Conservation (phyloP, 768 basidiomycete species). For the Lactarius tabidus region DNA sequence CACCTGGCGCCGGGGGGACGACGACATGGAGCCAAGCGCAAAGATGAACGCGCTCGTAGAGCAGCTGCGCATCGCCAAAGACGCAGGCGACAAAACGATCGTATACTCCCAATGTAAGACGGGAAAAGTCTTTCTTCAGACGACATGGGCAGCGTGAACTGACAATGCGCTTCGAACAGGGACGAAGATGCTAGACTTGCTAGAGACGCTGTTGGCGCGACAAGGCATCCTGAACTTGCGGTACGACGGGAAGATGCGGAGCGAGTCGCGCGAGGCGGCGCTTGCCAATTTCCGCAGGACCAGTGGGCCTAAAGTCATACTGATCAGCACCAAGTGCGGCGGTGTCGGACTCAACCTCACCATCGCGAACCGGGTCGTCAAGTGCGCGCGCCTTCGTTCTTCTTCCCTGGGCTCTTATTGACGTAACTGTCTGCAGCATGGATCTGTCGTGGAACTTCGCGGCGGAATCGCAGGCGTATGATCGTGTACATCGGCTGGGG, state of each 20-base stretch:
- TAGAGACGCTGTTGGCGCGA: conserved; percentile 56
- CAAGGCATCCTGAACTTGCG: conserved; percentile 55
- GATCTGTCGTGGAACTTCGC: conserved; percentile 75
- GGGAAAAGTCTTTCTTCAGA: conserved; percentile 21
- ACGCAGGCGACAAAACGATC: conserved; percentile 63
- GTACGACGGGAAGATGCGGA: conserved; percentile 69
- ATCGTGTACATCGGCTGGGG: conserved; percentile 62
- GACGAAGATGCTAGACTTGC: conserved; percentile 68
- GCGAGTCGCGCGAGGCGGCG: conserved; percentile 45
- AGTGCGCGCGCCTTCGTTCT: conserved; percentile 39
- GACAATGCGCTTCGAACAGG: conserved; percentile 40
- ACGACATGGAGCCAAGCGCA: conserved; percentile 59
- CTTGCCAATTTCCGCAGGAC: conserved; percentile 50
- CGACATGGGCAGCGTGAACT: neutral
- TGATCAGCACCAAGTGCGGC: conserved; percentile 66
- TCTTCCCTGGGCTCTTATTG: neutral
- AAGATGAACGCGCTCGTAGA: conserved; percentile 61
- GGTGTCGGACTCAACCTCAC: conserved; percentile 67
- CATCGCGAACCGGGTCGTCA: conserved; percentile 64
- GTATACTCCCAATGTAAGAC: conserved; percentile 61
- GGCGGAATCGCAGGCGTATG: conserved; percentile 60
- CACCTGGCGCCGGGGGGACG: conserved; percentile 57
- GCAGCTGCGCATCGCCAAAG: conserved; percentile 55
- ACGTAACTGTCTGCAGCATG: conserved; percentile 44
- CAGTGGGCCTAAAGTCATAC: conserved; percentile 57